phyloP scores from a whole-genome alignment of 2,329 filamentous ascomycete species.

The Botrytis elliptica region DNA sequence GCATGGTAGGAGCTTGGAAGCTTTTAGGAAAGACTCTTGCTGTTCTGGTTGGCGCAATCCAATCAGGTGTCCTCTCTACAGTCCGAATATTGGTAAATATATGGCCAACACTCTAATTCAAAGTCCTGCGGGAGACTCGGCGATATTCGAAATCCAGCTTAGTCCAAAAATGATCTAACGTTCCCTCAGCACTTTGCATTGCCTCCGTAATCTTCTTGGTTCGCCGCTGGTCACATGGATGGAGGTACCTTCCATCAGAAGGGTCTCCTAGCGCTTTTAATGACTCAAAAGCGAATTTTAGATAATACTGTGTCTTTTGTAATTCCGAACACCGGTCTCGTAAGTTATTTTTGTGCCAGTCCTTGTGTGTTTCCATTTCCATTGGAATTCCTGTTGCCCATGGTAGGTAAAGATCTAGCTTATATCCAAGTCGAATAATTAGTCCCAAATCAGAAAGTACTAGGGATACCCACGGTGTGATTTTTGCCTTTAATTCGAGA shows the following conservation, averaged over 20 bases:
- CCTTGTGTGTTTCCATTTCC: neutral
- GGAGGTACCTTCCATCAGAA: neutral
- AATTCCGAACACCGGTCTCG: too few species aligned
- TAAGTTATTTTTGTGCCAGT: neutral
- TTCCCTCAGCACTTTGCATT: neutral
- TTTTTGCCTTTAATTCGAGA: neutral
- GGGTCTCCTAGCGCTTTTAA: neutral
- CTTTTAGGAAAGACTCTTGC: neutral
- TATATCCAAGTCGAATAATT: neutral
- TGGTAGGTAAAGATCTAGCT: neutral
- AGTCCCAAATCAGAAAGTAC: neutral
- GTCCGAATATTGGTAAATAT: neutral
- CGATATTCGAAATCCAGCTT: neutral
- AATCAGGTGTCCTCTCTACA: neutral
- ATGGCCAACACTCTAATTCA: neutral
- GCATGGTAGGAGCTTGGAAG: neutral
- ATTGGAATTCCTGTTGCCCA: neutral
- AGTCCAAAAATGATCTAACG: neutral
- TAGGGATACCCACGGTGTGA: neutral
- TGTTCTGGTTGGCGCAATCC: neutral
- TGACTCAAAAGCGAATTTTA: neutral
- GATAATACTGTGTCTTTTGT: rapidly evolving
- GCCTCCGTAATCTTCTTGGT: neutral
- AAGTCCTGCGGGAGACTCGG: neutral
- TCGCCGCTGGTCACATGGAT: neutral